These are phyloP conservation scores for Stylosanthes scabra DNA, from an alignment of 331 rosid species.

Conservation along the genomic window DNA sequence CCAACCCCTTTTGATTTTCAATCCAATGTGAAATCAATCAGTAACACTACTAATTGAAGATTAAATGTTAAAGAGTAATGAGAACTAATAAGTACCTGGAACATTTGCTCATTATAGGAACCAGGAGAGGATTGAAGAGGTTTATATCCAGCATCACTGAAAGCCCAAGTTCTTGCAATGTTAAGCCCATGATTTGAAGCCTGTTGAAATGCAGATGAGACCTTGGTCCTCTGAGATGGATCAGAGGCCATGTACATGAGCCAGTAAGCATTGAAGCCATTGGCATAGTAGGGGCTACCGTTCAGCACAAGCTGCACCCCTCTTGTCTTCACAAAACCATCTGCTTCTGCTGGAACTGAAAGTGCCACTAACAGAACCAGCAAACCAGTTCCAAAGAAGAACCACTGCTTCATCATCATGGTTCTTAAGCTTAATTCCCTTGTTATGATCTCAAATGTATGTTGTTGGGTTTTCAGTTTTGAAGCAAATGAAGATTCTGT, in stretches of 20 bases:
- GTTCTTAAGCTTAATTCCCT: no score
- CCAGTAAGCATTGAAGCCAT: conserved; percentile 98
- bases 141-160: conserved; percentile 77
- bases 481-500: conserved; percentile 21
- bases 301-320: conserved; percentile 74
- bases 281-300: conserved; percentile 76
- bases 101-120: conserved; percentile 76
- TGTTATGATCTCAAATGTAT: neutral
- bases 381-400: conserved; percentile 42
- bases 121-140: conserved; percentile 90
- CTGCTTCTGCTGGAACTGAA: conserved; percentile 46
- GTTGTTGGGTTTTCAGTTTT: no score
- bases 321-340: conserved; percentile 67
- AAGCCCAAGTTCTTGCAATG: conserved; percentile 92
- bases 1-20: conserved; percentile 72
- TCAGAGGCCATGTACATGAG: conserved; percentile 83
- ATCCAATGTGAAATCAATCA: neutral
- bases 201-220: conserved; percentile 69
- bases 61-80: no score
- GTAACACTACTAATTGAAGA: neutral
- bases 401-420: conserved; percentile 51
- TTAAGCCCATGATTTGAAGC: conserved; percentile 69
- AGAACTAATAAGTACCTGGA: conserved; percentile 56
- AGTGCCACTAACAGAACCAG: conserved; percentile 41
- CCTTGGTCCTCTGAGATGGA: conserved; percentile 74